Conservation (phyloP, 768 basidiomycete genomes). For the Harrya chromipes region DNA sequence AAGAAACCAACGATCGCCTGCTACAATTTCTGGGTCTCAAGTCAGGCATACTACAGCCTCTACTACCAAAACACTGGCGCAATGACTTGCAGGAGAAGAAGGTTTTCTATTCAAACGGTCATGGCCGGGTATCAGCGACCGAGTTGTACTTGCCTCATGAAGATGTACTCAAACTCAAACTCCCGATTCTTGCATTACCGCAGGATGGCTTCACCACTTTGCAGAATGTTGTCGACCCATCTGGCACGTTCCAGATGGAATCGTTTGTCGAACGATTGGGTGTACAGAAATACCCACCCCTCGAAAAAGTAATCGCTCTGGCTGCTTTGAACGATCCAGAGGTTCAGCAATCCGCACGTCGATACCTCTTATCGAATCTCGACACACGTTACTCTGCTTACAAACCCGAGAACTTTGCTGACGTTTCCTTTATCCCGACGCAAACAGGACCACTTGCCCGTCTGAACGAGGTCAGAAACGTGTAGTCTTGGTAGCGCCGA, state of each 20-base stretch:
- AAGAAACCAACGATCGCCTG: constrained; percentile 14
- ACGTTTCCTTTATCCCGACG: constrained; percentile 13
- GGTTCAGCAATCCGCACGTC: constrained; percentile 2
- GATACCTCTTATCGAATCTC: constrained; percentile 11
- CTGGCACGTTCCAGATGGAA: background rate
- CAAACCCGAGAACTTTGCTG: constrained; percentile 6
- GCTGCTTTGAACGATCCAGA: constrained; percentile 5
- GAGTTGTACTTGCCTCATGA: constrained; percentile 82
- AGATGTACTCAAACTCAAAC: constrained; percentile 57
- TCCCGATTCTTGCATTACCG: constrained; percentile 64
- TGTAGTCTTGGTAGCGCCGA: background rate
- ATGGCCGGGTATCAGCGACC: constrained; percentile 1
- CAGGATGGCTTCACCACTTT: background rate
- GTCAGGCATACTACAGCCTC: constrained; percentile 33
- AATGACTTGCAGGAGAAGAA: constrained; percentile 1
- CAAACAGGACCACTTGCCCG: constrained; percentile 1
- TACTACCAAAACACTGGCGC: background rate
- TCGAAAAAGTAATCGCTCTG: constrained; percentile 2
- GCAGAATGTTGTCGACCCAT: background rate
- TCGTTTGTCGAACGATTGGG: constrained; percentile 3
- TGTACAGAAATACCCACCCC: background rate
- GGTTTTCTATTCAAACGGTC: constrained; percentile 6
- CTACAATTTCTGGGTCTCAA: constrained; percentile 63
- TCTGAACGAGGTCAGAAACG: constrained; percentile 9
- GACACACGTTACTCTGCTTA: constrained; percentile 11